phyloP scores from a whole-genome alignment of 176 grass and related monocot genomes.

The Juncus inflexus region DNA sequence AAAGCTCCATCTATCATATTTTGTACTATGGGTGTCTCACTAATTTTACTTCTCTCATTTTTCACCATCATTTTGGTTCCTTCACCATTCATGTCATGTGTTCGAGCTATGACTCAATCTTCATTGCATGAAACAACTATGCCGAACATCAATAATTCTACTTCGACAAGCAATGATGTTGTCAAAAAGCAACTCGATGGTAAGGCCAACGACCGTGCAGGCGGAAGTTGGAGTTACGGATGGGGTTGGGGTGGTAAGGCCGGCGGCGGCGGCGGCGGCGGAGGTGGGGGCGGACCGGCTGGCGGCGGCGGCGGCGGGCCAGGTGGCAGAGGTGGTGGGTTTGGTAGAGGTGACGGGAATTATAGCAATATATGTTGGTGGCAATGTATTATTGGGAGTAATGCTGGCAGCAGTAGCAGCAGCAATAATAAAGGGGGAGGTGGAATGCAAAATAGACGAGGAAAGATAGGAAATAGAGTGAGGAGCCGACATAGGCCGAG shows the following conservation, averaged over 20 bases:
- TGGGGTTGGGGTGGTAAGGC: slow-evolving; percentile 21
- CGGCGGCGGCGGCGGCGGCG: not conserved
- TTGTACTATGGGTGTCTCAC: slow-evolving; percentile 19
- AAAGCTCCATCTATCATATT: slow-evolving; percentile 5
- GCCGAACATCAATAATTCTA: not conserved
- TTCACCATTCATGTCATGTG: not conserved
- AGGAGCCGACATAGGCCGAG: slow-evolving; percentile 32
- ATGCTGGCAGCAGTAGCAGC: not conserved
- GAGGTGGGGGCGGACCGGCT: slow-evolving; percentile 11
- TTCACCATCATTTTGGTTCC: not conserved
- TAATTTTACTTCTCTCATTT: slow-evolving; percentile 23
- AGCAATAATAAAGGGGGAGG: not conserved
- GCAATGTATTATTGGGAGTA: not conserved
- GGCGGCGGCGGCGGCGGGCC: not conserved
- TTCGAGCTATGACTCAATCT: not conserved
- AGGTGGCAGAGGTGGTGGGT: slow-evolving; percentile 22
- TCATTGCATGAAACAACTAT: not conserved
- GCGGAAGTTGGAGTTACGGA: slow-evolving; percentile 18
- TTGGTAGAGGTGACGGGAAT: slow-evolving; percentile 24
- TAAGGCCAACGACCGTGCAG: slow-evolving; percentile 29
- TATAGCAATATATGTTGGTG: slow-evolving; percentile 40
- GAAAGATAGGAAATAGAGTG: slow-evolving; percentile 2
- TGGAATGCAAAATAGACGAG: not conserved
- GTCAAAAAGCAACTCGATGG: slow-evolving; percentile 17
- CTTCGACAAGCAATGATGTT: not conserved